Conservation (phyloP, 1,139 yeast species). For the Kodamaea arcana region DNA sequence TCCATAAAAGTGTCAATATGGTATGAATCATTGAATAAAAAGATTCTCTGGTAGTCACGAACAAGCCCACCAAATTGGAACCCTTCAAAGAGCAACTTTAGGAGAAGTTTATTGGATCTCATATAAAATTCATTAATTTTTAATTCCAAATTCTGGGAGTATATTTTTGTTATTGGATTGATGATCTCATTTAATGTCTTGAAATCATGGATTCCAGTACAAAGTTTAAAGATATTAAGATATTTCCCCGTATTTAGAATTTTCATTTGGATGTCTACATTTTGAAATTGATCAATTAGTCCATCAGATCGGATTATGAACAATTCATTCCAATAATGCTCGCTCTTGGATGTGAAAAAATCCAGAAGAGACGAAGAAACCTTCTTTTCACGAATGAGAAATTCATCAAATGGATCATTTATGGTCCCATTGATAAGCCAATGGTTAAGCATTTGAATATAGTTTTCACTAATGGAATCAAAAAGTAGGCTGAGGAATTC, state of each 20-base stretch:
- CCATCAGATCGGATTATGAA: slow-evolving; percentile 76
- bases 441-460: slow-evolving; percentile 61
- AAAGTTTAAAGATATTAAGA: slow-evolving; percentile 64
- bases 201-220: slow-evolving; percentile 43
- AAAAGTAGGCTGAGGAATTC: slow-evolving; percentile 51
- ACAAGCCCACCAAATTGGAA: slow-evolving; percentile 51
- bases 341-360: slow-evolving; percentile 50
- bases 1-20: slow-evolving; percentile 47
- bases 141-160: slow-evolving; percentile 55
- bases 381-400: slow-evolving; percentile 54
- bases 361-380: slow-evolving; percentile 28
- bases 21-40: slow-evolving; percentile 45
- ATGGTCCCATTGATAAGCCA: slow-evolving; percentile 80
- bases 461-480: slow-evolving; percentile 58
- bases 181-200: slow-evolving; percentile 26
- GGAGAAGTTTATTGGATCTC: slow-evolving; percentile 62
- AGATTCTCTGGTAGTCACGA: slow-evolving; percentile 48
- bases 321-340: slow-evolving; percentile 84
- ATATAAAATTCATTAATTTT: slow-evolving; percentile 60
- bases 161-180: slow-evolving; percentile 37
- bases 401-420: slow-evolving; percentile 80
- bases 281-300: slow-evolving; percentile 59
- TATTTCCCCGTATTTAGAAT: slow-evolving; percentile 82
- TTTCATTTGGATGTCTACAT: slow-evolving; percentile 55
- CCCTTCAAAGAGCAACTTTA: slow-evolving; percentile 59